Base-by-base conservation (phyloP, 441 rosid species). In the Erysimum cheiri region DNA sequence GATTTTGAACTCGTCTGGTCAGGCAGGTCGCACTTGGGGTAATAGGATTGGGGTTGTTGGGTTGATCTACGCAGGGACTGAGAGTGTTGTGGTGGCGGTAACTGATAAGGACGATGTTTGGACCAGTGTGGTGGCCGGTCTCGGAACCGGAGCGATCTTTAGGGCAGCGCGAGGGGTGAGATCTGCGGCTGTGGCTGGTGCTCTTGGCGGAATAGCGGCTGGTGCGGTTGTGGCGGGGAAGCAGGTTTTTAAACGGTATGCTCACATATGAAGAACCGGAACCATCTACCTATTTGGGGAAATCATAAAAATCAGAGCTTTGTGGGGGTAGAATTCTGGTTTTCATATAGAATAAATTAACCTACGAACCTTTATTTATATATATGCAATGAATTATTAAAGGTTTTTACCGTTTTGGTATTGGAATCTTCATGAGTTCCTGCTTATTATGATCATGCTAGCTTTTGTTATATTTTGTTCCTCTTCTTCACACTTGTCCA, bases 131-230 rank as follows among this genome's bases (percentile, higher is more conserved):
- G 92, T 84, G 22, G 96, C 98, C 9, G 98, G 98, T 35, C 86
- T 93, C 0, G 89, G 87, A 5, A 93, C 98, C 0, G 98, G 98
- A 3, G 98, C 96, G 0, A 82, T 93, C 8, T 93, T 77, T 49
- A 78, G 94, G 66, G 97, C 98, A 19, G 97, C 97, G 1, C 80
- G 97, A 60, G 98, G 98, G n/a, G 81, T 89, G n/a, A 84, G 94
- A 73, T 91, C 94, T n/a, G 98, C 98, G 5, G 97, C 94, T 8
- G 94, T 93, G 22, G 97, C 96, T 0, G 96, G 98, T 8, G 96
- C 97, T 2, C 80, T 93, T 13, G 96, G 98, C 11, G 98, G 97
- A 0, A 10, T 85, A 40, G 94, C 89, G 2, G 98, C 98, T 0
- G 97, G 94, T 0, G 81, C 85, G 0, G 90, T 78, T 24, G 97